Evolutionary conservation across 345 rosid genomes (phyloP), one percentile per base, ranked within the genome.

Genomic region (Gossypium ekmanianum): DNA sequence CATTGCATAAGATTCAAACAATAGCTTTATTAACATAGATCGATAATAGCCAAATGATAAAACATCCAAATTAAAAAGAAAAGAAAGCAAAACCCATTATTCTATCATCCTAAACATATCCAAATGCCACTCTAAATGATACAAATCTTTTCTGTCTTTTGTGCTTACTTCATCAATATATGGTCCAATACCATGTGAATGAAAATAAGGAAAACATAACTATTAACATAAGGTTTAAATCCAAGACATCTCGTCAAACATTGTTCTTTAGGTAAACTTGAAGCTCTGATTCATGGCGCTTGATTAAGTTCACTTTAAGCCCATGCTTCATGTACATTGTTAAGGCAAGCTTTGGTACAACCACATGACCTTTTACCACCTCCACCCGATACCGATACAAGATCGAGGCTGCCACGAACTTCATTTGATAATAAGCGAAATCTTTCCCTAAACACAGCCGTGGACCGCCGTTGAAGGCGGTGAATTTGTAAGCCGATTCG

Each of bases 261-360:
- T 62, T 13, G 0, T 39, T 20, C 26, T 75, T 51, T 18, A 78
- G 44, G 74, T 79, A 68, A 64, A 48, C 76, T 66, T 50, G 82
- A 64, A 84, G 85, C 76, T 83, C 82, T 41, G 55, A 55, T 71
- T 74, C 79, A 20, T 67, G 20, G 43, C 93, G 88, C 74, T 73
- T 77, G 80, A 72, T 20, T 10, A 90, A 80, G 34, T 83, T 80
- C 43, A 90, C 91, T 79, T 68, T 86, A 70, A 90, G 67, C 0
- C 95, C 95, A 43, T 90, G 91, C 77, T 91, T 94, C 98, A 94
- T 91, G 88, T 93, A 94, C 98, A 94, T 87, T 0, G 98, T 94
- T 61, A 92, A 77, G 10, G 98, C 98, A 50, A 92, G 88, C 81
- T 93, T 94, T 0, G 95, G 94, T 27, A 7, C 81, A 39, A 88